These are phyloP conservation scores for Pseudogymnoascus destructans DNA, from an alignment of 2,329 filamentous ascomycete species.

Conservation along the genomic window DNA sequence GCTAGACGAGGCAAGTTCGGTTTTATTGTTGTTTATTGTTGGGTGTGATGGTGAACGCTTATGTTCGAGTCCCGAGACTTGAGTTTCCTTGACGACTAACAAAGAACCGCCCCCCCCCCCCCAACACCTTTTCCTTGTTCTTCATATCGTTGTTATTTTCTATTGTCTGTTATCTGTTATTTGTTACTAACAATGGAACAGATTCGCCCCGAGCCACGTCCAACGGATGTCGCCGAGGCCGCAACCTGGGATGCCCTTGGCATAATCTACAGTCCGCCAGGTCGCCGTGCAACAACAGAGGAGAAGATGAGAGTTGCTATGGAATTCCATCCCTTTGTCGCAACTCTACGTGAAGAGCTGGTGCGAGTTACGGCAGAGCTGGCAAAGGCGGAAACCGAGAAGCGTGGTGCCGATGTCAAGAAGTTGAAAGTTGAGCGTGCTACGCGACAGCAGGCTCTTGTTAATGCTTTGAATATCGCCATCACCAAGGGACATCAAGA, in stretches of 20 bases:
- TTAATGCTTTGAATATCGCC: constrained; percentile 39
- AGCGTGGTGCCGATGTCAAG: constrained; percentile 22
- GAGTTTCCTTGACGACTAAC: not conserved
- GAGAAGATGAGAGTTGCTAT: constrained; percentile 23
- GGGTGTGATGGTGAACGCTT: not conserved
- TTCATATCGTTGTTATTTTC: not conserved
- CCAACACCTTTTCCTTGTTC: not conserved
- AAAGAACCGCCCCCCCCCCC: not conserved
- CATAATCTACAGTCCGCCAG: constrained; percentile 34
- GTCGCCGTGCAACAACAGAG: constrained; percentile 21
- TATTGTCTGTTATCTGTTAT: not conserved
- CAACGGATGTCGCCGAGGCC: constrained; percentile 33
- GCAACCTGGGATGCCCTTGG: constrained; percentile 42
- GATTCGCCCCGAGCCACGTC: constrained; percentile 25
- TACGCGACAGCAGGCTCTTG: constrained; percentile 36
- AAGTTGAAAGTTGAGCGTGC: constrained; percentile 32
- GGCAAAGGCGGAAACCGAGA: constrained; percentile 17
- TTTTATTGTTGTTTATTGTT: constrained; percentile 4
- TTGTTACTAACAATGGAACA: constrained; percentile 10
- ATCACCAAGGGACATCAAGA: constrained; percentile 41
- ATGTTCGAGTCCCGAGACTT: not conserved
- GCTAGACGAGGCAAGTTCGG: constrained; percentile 20
- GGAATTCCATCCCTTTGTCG: constrained; percentile 24
- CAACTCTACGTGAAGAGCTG: constrained; percentile 21
- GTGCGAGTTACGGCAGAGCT: constrained; percentile 20